Conservation (phyloP, 495 filamentous ascomycete genomes). For the Penicillium malachiteum region DNA sequence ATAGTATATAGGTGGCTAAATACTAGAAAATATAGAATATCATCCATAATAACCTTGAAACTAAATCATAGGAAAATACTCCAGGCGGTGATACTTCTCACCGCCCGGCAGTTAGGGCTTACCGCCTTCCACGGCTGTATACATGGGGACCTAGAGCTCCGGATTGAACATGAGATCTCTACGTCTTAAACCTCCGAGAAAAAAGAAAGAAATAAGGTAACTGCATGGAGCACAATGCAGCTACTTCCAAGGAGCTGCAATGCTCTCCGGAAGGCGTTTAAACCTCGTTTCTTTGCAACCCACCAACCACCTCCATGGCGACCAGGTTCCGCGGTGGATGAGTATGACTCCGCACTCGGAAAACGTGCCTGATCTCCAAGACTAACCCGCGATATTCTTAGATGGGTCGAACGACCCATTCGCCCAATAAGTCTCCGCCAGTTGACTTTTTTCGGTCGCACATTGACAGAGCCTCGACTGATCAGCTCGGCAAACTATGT, state of each 20-base stretch:
- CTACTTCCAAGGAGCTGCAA: constrained; percentile 35
- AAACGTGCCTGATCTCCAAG: not conserved
- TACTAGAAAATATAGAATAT: too few relatives aligned
- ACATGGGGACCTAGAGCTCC: not conserved
- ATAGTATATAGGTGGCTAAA: too few relatives aligned
- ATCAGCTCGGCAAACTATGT: constrained; percentile 97
- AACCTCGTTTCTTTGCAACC: constrained; percentile 27
- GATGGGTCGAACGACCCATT: constrained; percentile 84
- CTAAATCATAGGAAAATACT: too few relatives aligned
- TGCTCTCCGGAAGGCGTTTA: constrained; percentile 19
- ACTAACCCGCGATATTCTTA: constrained; percentile 28
- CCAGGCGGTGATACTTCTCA: not conserved
- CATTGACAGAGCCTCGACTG: constrained; percentile 83
- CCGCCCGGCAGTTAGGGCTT: not conserved
- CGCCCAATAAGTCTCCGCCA: constrained; percentile 86
- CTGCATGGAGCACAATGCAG: constrained; percentile 37
- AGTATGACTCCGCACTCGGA: constrained; percentile 51
- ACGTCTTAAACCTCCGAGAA: too few relatives aligned
- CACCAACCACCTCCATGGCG: constrained; percentile 67
- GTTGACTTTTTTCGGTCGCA: constrained; percentile 91
- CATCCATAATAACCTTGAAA: too few relatives aligned
- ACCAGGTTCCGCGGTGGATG: constrained; percentile 79
- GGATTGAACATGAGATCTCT: not conserved
- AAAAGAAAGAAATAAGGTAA: too few relatives aligned
- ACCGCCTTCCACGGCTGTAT: constrained; percentile 11